Conservation (phyloP, 2,329 filamentous ascomycete genomes). For the Metarhizium guizhouense region DNA sequence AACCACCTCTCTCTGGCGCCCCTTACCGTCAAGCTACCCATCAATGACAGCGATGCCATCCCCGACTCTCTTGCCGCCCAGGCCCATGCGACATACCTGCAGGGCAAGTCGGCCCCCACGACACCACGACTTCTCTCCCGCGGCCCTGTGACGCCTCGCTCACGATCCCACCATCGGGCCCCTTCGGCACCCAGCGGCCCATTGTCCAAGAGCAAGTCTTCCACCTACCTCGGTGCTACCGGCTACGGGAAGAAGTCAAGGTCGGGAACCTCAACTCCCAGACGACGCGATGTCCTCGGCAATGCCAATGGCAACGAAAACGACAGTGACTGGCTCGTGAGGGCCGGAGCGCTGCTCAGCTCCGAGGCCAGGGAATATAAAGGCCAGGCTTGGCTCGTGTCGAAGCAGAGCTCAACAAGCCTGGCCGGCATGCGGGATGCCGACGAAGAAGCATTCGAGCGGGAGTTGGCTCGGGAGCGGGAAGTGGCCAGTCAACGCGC, state of each 20-base stretch:
- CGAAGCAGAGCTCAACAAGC: conserved; percentile 55
- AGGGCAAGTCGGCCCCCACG: conserved; percentile 53
- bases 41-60: conserved; percentile 43
- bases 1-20: conserved; percentile 56
- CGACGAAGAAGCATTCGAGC: conserved; percentile 44
- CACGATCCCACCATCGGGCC: conserved; percentile 34
- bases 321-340: conserved; percentile 57
- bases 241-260: conserved; percentile 12
- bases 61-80: conserved; percentile 26
- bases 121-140: conserved; percentile 55
- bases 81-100: conserved; percentile 42
- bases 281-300: conserved; percentile 21
- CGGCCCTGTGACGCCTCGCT: conserved; percentile 39
- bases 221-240: conserved; percentile 39
- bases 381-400: conserved; percentile 60
- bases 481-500: conserved; percentile 37
- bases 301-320: conserved; percentile 30
- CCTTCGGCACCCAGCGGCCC: conserved; percentile 24
- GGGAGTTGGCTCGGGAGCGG: conserved; percentile 41
- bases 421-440: conserved; percentile 41
- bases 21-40: conserved; percentile 51
- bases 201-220: conserved; percentile 55
- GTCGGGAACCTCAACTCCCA: conserved; percentile 25
- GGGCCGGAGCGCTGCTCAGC: conserved; percentile 53
- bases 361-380: conserved; percentile 57